phyloP scores from a whole-genome alignment of 371 early-diverging fungal species.

The Haplosporangium sp. region DNA sequence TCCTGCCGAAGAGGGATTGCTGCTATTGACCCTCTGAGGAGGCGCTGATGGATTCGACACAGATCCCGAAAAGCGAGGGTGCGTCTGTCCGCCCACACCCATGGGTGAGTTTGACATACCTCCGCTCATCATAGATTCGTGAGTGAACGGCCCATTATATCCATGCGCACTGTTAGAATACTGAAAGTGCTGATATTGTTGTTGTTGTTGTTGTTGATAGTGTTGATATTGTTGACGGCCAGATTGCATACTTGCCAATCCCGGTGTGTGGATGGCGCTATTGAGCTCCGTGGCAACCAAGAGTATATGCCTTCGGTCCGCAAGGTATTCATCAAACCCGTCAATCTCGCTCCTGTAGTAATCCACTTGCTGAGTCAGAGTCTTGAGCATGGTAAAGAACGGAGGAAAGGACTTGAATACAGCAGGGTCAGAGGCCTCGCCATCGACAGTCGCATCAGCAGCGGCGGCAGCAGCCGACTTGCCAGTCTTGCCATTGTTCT shows the following conservation, averaged over 20 bases:
- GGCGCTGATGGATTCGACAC: background rate
- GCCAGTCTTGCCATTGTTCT: constrained; percentile 13
- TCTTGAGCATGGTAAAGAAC: constrained; percentile 71
- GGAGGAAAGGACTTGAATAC: constrained; percentile 71
- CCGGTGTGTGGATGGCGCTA: constrained; percentile 53
- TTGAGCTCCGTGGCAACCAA: constrained; percentile 59
- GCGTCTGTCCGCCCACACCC: constrained; percentile 3
- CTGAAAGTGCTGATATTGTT: constrained; percentile 18
- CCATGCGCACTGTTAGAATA: constrained; percentile 6
- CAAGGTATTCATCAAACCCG: constrained; percentile 64
- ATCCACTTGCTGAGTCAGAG: constrained; percentile 74
- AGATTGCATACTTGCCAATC: constrained; percentile 14
- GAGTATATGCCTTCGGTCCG: constrained; percentile 66
- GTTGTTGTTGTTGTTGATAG: constrained; percentile 30
- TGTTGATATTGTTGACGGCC: constrained; percentile 10
- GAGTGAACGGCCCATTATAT: constrained; percentile 7
- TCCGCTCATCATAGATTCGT: background rate
- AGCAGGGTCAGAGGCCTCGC: constrained; percentile 15
- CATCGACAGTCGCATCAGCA: constrained; percentile 12
- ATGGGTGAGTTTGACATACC: constrained; percentile 2
- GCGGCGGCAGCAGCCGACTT: constrained; percentile 4
- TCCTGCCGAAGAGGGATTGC: constrained; percentile 18
- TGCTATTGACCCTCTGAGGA: constrained; percentile 20
- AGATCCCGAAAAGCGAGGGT: background rate
- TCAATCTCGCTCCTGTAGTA: constrained; percentile 73